A percentile compares a stretch with the other conserved stretches of the same genome.
Conservation (phyloP, 2,329 filamentous ascomycete species). For the Pseudocercospora pini-densiflorae region DNA sequence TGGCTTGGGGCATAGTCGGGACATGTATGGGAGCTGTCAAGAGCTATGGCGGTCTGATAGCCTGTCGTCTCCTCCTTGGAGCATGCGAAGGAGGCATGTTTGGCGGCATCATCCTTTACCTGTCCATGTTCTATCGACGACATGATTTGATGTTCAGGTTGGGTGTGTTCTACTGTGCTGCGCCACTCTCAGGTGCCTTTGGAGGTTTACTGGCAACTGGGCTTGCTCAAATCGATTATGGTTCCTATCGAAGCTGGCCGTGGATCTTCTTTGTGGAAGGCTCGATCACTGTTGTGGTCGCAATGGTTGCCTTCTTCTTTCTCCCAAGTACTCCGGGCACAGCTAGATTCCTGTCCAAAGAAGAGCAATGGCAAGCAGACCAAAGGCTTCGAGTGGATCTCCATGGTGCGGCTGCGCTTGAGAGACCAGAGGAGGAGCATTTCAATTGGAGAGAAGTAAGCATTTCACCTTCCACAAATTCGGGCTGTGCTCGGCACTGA, state of each 20-base stretch:
- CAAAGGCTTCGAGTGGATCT: slow-evolving; percentile 40
- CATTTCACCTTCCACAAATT: not conserved
- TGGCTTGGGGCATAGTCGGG: slow-evolving; percentile 47
- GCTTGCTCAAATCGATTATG: slow-evolving; percentile 44
- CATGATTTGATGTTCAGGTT: slow-evolving; percentile 48
- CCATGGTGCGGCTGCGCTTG: slow-evolving; percentile 33
- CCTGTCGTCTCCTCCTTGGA: slow-evolving; percentile 47
- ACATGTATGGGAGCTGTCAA: slow-evolving; percentile 49
- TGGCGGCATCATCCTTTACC: slow-evolving; percentile 46
- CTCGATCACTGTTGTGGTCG: slow-evolving; percentile 60
- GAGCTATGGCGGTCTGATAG: slow-evolving; percentile 47
- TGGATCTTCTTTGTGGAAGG: slow-evolving; percentile 49
- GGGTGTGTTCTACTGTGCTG: slow-evolving; percentile 42
- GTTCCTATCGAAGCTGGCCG: slow-evolving; percentile 46
- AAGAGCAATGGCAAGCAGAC: slow-evolving; percentile 38
- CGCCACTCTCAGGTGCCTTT: slow-evolving; percentile 47
- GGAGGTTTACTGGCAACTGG: slow-evolving; percentile 50
- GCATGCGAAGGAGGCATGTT: slow-evolving; percentile 48
- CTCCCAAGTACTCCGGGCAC: slow-evolving; percentile 58
- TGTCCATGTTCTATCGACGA: slow-evolving; percentile 49
- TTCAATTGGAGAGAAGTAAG: slow-evolving; percentile 42
- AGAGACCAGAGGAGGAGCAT: slow-evolving; percentile 38
- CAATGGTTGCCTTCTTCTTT: slow-evolving; percentile 59
- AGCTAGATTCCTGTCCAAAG: slow-evolving; percentile 44
- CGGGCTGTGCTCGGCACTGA: not conserved